Evolutionary conservation across 2,329 filamentous ascomycete species (phyloP), one percentile per base, ranked within the genome.

Genomic region (Penicillium sp.): DNA sequence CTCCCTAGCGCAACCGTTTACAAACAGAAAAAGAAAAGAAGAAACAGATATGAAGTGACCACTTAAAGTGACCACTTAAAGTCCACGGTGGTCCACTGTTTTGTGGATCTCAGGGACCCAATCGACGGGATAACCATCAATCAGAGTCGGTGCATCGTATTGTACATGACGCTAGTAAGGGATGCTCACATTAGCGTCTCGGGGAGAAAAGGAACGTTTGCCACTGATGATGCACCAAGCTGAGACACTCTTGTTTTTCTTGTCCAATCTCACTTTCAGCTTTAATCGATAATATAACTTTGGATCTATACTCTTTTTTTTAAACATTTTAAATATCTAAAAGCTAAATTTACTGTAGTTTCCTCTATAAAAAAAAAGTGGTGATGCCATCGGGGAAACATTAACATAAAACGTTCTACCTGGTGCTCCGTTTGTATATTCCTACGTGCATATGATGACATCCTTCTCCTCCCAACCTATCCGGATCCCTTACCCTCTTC

Each of bases 1-100:
- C 59, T 62, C 58, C 60, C 62, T 66, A 66, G 62, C 62, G 64
- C 57, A 54, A 52, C 65, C 23, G 61, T 66, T 66, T 59, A 49
- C 34, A 48, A 51, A 57, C 19, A 41, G 29, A 46, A 54, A 43
- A 50, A 53, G 36, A 31, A 52, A 45, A 50, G 45, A 40, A 27
- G 7, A 27, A 34, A 21, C 19, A 21, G 33, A 47, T 25, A 45
- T 27, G 16, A 33, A 45, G 39, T 8, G 27, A n/a, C 50, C 50
- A 52, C 40, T 52, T 36, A 52, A 45, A 52, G 50, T 36, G n/a
- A n/a, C n/a, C n/a, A n/a, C n/a, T 52, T 36, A 52, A 45, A 52
- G 50, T 36, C 39, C 29, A 43, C 25, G 3, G 5, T 5, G n/a
- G 0, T 21, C 53, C 54, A 57, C 52, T 49, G 0, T 10, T 15